Conservation (phyloP, 208 protist species). For the Novymonas esmeraldas region DNA sequence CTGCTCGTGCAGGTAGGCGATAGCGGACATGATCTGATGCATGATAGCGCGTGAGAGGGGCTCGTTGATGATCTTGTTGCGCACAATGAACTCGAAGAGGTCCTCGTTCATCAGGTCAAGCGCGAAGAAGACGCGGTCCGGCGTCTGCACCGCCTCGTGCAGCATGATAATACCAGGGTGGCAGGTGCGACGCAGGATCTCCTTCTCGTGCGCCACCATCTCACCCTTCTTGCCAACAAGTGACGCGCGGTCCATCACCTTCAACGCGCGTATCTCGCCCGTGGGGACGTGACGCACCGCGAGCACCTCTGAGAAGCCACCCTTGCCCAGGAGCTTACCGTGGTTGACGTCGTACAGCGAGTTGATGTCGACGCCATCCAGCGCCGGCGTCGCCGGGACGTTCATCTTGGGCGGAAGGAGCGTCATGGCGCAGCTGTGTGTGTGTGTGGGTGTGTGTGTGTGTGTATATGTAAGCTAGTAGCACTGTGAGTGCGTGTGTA, state of each 20-base stretch:
- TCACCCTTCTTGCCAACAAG: slow-evolving; percentile 78
- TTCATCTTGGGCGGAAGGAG: slow-evolving; percentile 43
- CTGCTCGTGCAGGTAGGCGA: slow-evolving; percentile 82
- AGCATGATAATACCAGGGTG: slow-evolving; percentile 87
- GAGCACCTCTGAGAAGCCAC: slow-evolving; percentile 84
- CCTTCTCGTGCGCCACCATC: slow-evolving; percentile 87
- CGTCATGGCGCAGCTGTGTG: slow-evolving; percentile 1
- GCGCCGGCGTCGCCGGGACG: slow-evolving; percentile 72
- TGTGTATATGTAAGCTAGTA: neutral
- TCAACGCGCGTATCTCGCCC: slow-evolving; percentile 72
- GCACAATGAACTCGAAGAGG: slow-evolving; percentile 88
- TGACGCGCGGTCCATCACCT: slow-evolving; percentile 66
- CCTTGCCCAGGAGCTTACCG: slow-evolving; percentile 64
- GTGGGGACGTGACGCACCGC: slow-evolving; percentile 61
- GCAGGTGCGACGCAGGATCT: slow-evolving; percentile 78
- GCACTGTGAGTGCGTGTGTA: neutral
- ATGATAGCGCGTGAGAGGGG: slow-evolving; percentile 68
- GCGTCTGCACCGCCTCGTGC: slow-evolving; percentile 73
- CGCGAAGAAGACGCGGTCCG: slow-evolving; percentile 78
- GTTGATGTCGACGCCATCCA: slow-evolving; percentile 65
- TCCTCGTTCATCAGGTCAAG: slow-evolving; percentile 87
- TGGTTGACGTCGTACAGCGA: slow-evolving; percentile 70
- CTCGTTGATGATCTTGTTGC: slow-evolving; percentile 73
- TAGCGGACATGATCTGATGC: slow-evolving; percentile 63
- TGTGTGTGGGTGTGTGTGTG: neutral